Conservation (phyloP, 257 asterid species). For the Solanum gracilifrons region DNA sequence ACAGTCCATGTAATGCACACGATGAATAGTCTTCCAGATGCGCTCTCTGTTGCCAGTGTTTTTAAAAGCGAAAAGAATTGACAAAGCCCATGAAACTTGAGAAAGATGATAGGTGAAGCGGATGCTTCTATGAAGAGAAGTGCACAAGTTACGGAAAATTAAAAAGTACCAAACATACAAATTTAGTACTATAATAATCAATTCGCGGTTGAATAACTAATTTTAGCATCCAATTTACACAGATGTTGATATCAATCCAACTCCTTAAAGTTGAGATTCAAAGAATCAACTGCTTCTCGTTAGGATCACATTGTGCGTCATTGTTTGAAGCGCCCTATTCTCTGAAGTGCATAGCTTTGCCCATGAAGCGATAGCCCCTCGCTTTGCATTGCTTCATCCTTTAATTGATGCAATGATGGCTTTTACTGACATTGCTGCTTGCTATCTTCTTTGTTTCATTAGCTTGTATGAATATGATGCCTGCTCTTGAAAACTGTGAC, state of each 20-base stretch:
- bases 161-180: background rate
- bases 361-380: background rate
- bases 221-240: background rate
- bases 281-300: background rate
- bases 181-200: background rate
- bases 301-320: background rate
- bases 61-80: background rate
- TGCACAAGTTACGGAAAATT: background rate
- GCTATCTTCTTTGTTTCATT: background rate
- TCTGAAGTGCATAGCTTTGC: background rate
- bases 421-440: background rate
- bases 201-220: background rate
- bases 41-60: background rate
- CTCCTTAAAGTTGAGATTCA: background rate
- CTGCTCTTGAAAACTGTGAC: background rate
- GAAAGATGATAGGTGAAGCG: background rate
- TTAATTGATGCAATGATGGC: background rate
- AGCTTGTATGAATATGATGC: background rate
- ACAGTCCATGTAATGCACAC: background rate
- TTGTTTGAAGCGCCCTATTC: background rate
- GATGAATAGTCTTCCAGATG: background rate
- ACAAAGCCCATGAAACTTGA: background rate
- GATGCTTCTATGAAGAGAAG: background rate
- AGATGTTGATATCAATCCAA: background rate
- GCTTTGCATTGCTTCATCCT: background rate